Conservation (phyloP, 495 filamentous ascomycete species). For the Aspergillus bridgeri region DNA sequence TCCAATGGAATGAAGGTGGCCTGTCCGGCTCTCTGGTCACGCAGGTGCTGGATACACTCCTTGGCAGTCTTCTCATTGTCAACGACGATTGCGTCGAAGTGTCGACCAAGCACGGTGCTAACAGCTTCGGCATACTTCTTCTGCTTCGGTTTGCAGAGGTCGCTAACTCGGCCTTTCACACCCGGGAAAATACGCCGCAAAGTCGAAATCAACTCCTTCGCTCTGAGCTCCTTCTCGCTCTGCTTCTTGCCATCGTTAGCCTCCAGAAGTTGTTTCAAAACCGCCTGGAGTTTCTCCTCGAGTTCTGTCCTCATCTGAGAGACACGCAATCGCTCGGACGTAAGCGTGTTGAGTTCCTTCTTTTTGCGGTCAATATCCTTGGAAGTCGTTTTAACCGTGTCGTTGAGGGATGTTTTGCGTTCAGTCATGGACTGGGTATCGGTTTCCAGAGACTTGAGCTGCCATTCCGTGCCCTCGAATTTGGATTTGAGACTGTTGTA, state of each 20-base stretch:
- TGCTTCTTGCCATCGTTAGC: slow-evolving; percentile 81
- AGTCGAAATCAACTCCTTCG: slow-evolving; percentile 74
- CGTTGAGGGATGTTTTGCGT: slow-evolving; percentile 57
- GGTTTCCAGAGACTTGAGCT: slow-evolving; percentile 65
- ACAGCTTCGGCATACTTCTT: slow-evolving; percentile 94
- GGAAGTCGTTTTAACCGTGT: slow-evolving; percentile 59
- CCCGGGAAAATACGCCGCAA: slow-evolving; percentile 90
- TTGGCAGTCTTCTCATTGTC: slow-evolving; percentile 92
- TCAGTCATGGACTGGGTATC: slow-evolving; percentile 69
- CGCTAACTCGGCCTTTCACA: slow-evolving; percentile 83
- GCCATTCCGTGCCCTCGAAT: slow-evolving; percentile 71
- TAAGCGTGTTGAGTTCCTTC: slow-evolving; percentile 78
- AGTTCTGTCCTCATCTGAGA: slow-evolving; percentile 80
- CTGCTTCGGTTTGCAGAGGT: slow-evolving; percentile 92
- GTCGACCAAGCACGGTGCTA: slow-evolving; percentile 83
- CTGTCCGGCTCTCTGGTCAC: slow-evolving; percentile 79
- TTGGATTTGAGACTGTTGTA: slow-evolving; percentile 82
- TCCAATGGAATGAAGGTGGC: slow-evolving; percentile 94
- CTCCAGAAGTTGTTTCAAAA: slow-evolving; percentile 72
- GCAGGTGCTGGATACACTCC: slow-evolving; percentile 91
- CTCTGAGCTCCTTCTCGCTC: slow-evolving; percentile 71
- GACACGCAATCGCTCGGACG: slow-evolving; percentile 77
- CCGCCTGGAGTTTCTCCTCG: slow-evolving; percentile 83
- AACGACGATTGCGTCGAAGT: slow-evolving; percentile 94
- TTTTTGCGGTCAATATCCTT: slow-evolving; percentile 85